Percentiles rank a stretch among this genome's conserved stretches.
Evolutionary conservation across 352 stramenopile species (phyloP).

Genomic region (Phytopythium chamaehyphon): DNA sequence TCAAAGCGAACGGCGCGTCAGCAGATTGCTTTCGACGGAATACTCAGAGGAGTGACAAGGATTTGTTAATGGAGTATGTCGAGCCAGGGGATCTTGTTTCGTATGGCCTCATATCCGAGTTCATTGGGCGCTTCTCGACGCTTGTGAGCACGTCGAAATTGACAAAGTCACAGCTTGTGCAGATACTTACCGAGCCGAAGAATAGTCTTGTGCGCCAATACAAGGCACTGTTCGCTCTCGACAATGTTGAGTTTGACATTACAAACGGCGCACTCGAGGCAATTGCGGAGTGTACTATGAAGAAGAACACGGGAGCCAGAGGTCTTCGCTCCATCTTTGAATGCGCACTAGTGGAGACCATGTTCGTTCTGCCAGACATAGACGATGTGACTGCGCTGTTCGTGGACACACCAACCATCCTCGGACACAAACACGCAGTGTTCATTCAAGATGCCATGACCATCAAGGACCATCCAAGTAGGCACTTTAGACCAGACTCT

Average conservation of each 20-base stretch:
- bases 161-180: constrained; percentile 89
- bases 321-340: constrained; percentile 95
- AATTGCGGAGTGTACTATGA: constrained; percentile 91
- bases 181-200: constrained; percentile 96
- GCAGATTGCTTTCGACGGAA: constrained; percentile 98
- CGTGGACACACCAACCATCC: constrained; percentile 91
- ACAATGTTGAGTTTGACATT: constrained; percentile 95
- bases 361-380: constrained; percentile 95
- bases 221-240: constrained; percentile 94
- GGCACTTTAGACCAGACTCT: no score
- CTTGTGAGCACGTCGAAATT: constrained; percentile 94
- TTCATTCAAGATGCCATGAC: constrained; percentile 74
- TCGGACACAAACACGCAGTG: constrained; percentile 87
- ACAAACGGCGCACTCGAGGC: constrained; percentile 93
- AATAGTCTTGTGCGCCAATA: constrained; percentile 98
- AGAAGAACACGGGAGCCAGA: constrained; percentile 94
- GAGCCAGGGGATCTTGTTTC: constrained; percentile 96
- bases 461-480: constrained; percentile 68
- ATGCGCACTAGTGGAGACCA: constrained; percentile 93
- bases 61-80: constrained; percentile 89
- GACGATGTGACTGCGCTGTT: constrained; percentile 91
- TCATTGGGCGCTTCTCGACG: constrained; percentile 96
- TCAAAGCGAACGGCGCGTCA: constrained; percentile 89
- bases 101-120: constrained; percentile 98
- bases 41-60: constrained; percentile 87